Percentiles rank a stretch among this genome's conserved stretches.
Evolutionary conservation across 805 yeast genomes (phyloP).

Genomic region (Saturnispora diversa): DNA sequence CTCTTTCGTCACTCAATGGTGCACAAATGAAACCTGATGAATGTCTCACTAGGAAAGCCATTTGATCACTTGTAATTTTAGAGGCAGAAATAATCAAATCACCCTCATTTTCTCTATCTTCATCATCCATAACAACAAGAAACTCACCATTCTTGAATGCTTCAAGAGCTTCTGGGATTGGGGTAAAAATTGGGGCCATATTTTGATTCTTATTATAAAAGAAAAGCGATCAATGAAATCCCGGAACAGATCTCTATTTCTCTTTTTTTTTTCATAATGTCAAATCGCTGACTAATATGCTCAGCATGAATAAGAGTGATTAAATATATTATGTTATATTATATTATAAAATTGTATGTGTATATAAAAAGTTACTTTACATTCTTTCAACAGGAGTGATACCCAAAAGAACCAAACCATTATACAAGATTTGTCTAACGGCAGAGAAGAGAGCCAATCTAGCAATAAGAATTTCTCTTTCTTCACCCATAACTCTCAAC

Average conservation of each 20-base stretch:
- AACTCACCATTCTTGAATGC: constrained; percentile 74
- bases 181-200: constrained; percentile 31
- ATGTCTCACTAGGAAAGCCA: constrained; percentile 89
- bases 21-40: constrained; percentile 91
- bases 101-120: constrained; percentile 93
- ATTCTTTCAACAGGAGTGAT: constrained; percentile 98
- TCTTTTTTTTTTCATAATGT: not conserved
- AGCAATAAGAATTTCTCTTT: constrained; percentile 74
- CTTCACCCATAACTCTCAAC: constrained; percentile 96
- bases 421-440: constrained; percentile 80
- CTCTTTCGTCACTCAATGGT: constrained; percentile 70
- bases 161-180: constrained; percentile 63
- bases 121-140: constrained; percentile 95
- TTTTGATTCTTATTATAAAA: too few relatives aligned
- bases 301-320: constrained; percentile 3
- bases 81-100: constrained; percentile 93
- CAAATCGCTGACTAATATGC: constrained; percentile 8
- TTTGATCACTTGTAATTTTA: constrained; percentile 63
- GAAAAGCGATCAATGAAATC: too few relatives aligned
- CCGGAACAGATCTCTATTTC: too few relatives aligned
- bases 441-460: constrained; percentile 86
- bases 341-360: too few relatives aligned
- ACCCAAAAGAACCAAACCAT: constrained; percentile 86
- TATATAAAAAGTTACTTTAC: too few relatives aligned
- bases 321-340: not conserved